phyloP scores from a whole-genome alignment of 169 alveolate species.

The Babesia divergens region DNA sequence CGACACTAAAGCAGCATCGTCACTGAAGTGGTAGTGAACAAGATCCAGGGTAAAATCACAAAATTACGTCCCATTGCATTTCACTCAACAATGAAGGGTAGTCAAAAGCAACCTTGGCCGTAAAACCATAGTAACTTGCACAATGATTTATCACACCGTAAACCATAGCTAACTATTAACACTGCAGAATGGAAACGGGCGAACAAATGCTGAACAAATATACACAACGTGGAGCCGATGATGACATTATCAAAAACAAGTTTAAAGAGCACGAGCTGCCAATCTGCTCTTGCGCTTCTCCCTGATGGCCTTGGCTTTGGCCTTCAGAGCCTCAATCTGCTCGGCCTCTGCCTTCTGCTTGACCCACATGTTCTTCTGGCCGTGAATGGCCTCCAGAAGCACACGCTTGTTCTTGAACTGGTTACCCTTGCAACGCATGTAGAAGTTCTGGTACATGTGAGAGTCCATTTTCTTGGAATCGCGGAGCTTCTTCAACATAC shows the following conservation, averaged over 20 bases:
- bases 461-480: conserved; percentile 94
- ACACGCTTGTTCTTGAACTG: conserved; percentile 96
- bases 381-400: conserved; percentile 95
- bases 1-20: background rate
- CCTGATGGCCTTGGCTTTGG: conserved; percentile 79
- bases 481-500: conserved; percentile 94
- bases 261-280: conserved; percentile 51
- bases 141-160: too few relatives aligned
- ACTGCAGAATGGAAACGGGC: too few relatives aligned
- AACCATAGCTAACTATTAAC: background rate
- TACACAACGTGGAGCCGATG: conserved; percentile 15
- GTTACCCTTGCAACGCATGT: conserved; percentile 96
- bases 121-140: background rate
- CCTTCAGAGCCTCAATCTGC: conserved; percentile 84
- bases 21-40: conserved; percentile 46
- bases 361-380: conserved; percentile 87
- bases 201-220: background rate
- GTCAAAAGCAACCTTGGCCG: background rate
- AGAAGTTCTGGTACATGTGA: conserved; percentile 95
- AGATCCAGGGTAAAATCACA: too few relatives aligned
- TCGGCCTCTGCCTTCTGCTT: conserved; percentile 86
- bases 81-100: background rate
- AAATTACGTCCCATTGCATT: background rate
- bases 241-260: conserved; percentile 5
- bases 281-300: conserved; percentile 71